Evolutionary conservation across 208 protist genomes (phyloP).

Genomic region (Crithidia brevicula): DNA sequence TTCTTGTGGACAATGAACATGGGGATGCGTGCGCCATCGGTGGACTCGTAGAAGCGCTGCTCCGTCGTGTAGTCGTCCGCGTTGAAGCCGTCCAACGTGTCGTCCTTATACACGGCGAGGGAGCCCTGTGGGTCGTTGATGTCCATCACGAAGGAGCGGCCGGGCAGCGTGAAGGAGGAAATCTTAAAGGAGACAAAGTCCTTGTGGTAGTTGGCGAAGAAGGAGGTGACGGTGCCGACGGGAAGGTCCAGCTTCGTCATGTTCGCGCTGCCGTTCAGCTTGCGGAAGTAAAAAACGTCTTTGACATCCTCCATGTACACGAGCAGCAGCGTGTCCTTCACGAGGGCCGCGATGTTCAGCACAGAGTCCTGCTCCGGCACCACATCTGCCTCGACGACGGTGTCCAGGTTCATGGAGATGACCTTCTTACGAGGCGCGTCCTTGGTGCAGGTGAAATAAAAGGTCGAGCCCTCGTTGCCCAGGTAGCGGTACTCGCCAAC

Average conservation of each 20-base stretch:
- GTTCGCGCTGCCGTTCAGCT: slow-evolving; percentile 33
- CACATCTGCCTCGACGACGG: slow-evolving; percentile 51
- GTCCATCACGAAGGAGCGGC: slow-evolving; percentile 78
- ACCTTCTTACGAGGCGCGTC: slow-evolving; percentile 89
- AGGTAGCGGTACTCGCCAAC: slow-evolving; percentile 90
- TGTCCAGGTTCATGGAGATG: slow-evolving; percentile 76
- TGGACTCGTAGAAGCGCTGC: slow-evolving; percentile 91
- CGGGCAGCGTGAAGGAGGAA: slow-evolving; percentile 91
- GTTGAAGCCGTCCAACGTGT: slow-evolving; percentile 71
- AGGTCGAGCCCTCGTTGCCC: slow-evolving; percentile 78
- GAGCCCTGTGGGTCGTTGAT: slow-evolving; percentile 70
- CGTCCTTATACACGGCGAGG: slow-evolving; percentile 72
- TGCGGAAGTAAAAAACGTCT: slow-evolving; percentile 85
- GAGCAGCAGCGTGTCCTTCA: slow-evolving; percentile 82
- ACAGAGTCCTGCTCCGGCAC: slow-evolving; percentile 77
- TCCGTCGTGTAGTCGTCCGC: slow-evolving; percentile 76
- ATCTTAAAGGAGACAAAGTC: slow-evolving; percentile 91
- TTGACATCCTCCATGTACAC: slow-evolving; percentile 95
- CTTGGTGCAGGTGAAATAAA: slow-evolving; percentile 93
- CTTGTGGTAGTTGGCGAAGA: slow-evolving; percentile 62
- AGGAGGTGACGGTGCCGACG: slow-evolving; percentile 68
- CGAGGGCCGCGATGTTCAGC: slow-evolving; percentile 56
- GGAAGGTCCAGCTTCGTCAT: slow-evolving; percentile 71
- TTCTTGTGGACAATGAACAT: slow-evolving; percentile 95
- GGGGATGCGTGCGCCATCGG: slow-evolving; percentile 93